Percentiles rank a stretch among this genome's conserved stretches.
These are phyloP conservation scores for Nemania abortiva DNA, from an alignment of 2,329 filamentous ascomycete species.

Conservation along the genomic window DNA sequence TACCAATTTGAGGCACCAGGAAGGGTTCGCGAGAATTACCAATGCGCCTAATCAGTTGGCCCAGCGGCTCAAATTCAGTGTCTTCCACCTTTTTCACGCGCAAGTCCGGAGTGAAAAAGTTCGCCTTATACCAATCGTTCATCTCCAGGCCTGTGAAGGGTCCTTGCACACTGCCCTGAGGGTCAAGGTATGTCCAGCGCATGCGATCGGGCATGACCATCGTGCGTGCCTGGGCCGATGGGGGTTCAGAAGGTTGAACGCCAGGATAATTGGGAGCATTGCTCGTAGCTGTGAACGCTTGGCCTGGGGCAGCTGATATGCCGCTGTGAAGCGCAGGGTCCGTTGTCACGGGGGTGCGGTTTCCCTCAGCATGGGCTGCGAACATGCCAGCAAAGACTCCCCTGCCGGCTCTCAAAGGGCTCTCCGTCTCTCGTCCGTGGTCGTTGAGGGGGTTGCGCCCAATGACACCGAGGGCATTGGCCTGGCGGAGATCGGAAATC, in stretches of 20 bases:
- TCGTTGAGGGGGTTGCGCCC: constrained; percentile 70
- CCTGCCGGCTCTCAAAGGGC: constrained; percentile 67
- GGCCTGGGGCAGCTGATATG: constrained; percentile 49
- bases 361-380: constrained; percentile 53
- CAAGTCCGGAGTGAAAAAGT: constrained; percentile 95
- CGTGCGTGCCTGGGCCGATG: constrained; percentile 79
- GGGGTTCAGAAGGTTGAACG: constrained; percentile 59
- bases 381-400: constrained; percentile 69
- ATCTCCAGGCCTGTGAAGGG: constrained; percentile 97
- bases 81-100: constrained; percentile 97
- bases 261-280: constrained; percentile 52
- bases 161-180: constrained; percentile 90
- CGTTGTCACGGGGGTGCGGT: constrained; percentile 51
- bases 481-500: constrained; percentile 69
- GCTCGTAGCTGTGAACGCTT: constrained; percentile 49
- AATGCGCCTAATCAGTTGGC: constrained; percentile 93
- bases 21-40: constrained; percentile 98
- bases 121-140: constrained; percentile 99
- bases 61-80: constrained; percentile 91
- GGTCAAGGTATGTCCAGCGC: constrained; percentile 98
- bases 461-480: constrained; percentile 74
- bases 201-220: constrained; percentile 99
- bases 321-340: constrained; percentile 48
- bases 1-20: constrained; percentile 95
- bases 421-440: constrained; percentile 68